These are phyloP conservation scores for Arabis hirsuta DNA, from an alignment of 345 rosid species.

Conservation along the genomic window DNA sequence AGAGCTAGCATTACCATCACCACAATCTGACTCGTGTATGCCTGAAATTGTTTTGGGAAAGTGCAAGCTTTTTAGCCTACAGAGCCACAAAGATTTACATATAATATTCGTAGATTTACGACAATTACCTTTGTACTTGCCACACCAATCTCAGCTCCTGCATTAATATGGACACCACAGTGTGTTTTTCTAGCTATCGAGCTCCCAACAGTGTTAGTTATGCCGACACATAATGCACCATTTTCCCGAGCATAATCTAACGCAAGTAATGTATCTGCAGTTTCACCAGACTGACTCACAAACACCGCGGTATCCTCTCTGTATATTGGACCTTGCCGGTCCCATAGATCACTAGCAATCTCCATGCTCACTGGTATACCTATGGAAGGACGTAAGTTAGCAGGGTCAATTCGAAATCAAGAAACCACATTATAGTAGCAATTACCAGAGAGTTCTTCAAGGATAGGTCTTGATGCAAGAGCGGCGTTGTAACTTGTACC, in stretches of 20 bases:
- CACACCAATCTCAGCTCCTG: constrained; percentile 96
- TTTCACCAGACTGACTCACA: constrained; percentile 99
- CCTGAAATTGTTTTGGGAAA: constrained; percentile 51
- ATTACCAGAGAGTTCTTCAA: constrained; percentile 96
- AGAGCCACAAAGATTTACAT: too few species aligned
- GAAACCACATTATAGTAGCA: constrained; percentile 22
- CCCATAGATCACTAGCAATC: constrained; percentile 95
- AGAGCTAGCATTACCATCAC: constrained; percentile 97
- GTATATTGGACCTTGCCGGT: constrained; percentile 93
- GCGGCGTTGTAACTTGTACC: constrained; percentile 99
- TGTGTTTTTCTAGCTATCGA: constrained; percentile 89
- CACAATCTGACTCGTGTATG: constrained; percentile 97
- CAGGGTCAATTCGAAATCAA: not conserved
- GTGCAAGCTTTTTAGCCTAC: too few species aligned
- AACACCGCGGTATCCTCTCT: constrained; percentile 97
- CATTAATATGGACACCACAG: constrained; percentile 92
- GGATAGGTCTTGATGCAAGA: constrained; percentile 89
- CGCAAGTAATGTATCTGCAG: constrained; percentile 90
- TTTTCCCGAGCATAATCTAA: constrained; percentile 81
- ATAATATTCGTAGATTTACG: too few species aligned
- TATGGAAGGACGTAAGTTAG: constrained; percentile 37
- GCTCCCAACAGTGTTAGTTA: constrained; percentile 96
- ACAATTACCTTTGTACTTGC: constrained; percentile 99
- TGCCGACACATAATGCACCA: constrained; percentile 96
- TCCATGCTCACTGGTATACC: constrained; percentile 99